Base-by-base conservation (phyloP, 2,329 filamentous ascomycete species). In the Fusarium coicis region DNA sequence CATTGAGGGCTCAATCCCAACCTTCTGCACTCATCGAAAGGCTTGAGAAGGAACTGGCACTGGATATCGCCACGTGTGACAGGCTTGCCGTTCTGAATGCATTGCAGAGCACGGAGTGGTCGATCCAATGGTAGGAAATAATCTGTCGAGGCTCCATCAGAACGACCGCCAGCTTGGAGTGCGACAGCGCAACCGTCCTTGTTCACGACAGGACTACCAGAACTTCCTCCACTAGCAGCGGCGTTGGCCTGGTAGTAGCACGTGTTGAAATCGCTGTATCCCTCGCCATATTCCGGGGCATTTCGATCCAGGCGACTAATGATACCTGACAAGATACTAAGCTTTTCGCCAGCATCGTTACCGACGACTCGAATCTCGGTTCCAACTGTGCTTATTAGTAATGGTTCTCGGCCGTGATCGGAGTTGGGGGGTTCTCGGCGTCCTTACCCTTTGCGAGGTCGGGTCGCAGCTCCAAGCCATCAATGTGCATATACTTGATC, bases 201-300 rank as follows among this genome's bases (percentile, higher is more conserved):
- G 83, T 98, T 97, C 70, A 99, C 95, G 2, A 99, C 96, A 1
- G 96, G 96, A 90, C 93, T 97, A 71, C 96, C 96, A n/a, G 96
- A 99, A 85, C 94, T 97, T 75, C 96, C 96, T 75, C 96, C 96
- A 81, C 95, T 98, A 6, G 96, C 97, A 9, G 96, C 96, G 7
- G 96, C 97, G 19, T 97, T 97, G 73, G 97, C 96, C 84, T 99
- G 96, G 78, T 98, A 98, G 86, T 99, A 99, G 81, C 97, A 92
- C 55, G 89, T 92, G 81, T 93, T 99, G 89, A 99, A 99, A 81
- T 99, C 96, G 82, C 95, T 96, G 82, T 99, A 99, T 34, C 96
- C 96, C 73, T 98, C 96, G 63, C 96, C 96, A 77, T 99, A 98
- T 79, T 99, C 96, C 21, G 96, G 96, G 4, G 97, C 97, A 83